Evolutionary conservation across 768 basidiomycete genomes (phyloP).

Genomic region (Mycena belliarum): DNA sequence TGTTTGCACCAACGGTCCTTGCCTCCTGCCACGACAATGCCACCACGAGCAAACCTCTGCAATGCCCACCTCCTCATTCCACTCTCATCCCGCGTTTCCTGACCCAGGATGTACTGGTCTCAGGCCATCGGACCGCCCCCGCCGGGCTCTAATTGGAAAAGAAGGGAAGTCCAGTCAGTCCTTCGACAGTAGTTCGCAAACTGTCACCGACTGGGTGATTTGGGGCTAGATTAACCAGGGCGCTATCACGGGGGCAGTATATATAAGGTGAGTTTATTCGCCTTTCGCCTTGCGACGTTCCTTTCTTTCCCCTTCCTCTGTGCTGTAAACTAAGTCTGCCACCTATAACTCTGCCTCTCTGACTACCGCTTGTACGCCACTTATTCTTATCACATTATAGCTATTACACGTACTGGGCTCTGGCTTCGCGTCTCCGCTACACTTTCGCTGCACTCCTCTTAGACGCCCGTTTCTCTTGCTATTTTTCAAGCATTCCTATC

Average conservation of each 20-base stretch:
- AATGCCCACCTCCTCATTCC: neutral
- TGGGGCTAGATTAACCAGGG: conserved; percentile 6
- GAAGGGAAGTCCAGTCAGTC: conserved; percentile 1
- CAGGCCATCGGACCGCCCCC: conserved; percentile 10
- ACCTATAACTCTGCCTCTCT: conserved; percentile 11
- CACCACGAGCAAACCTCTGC: no score
- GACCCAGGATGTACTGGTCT: neutral
- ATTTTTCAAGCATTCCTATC: conserved; percentile 14
- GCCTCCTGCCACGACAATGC: neutral
- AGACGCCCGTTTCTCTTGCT: conserved; percentile 9
- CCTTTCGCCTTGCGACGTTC: neutral
- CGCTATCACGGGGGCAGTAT: conserved; percentile 6
- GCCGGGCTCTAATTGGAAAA: conserved; percentile 4
- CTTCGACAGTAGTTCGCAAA: neutral
- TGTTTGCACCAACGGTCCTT: neutral
- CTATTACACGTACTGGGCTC: conserved; percentile 17
- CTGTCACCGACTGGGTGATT: neutral
- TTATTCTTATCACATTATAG: conserved; percentile 20
- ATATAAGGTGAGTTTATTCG: conserved; percentile 4
- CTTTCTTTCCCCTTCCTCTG: conserved; percentile 3
- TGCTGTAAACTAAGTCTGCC: conserved; percentile 9
- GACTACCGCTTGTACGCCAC: conserved; percentile 12
- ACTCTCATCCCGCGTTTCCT: neutral
- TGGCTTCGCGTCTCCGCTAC: conserved; percentile 15
- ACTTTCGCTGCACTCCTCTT: conserved; percentile 6